These are phyloP conservation scores for Alternaria sp. DNA, from an alignment of 2,329 filamentous ascomycete species.

Conservation along the genomic window DNA sequence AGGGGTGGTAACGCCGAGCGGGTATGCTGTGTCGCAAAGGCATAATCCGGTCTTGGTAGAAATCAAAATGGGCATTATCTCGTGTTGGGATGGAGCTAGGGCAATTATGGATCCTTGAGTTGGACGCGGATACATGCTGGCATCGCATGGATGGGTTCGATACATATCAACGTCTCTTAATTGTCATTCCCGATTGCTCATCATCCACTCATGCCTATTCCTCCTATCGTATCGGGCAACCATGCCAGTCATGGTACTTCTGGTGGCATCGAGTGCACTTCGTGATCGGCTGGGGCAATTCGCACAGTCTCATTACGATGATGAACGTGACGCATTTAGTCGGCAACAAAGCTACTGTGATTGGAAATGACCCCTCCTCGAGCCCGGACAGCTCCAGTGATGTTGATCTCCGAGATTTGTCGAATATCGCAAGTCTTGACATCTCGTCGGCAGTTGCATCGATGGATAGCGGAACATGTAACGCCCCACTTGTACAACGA, in stretches of 20 bases:
- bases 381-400: neutral
- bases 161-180: neutral
- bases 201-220: neutral
- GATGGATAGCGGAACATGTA: neutral
- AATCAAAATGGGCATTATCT: neutral
- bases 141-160: neutral
- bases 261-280: neutral
- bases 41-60: neutral
- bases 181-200: neutral
- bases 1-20: conserved; percentile 2
- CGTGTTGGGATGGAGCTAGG: neutral
- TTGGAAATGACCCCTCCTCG: neutral
- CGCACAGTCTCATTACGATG: neutral
- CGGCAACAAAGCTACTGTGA: neutral
- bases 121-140: conserved; percentile 1
- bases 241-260: neutral
- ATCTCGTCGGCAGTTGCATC: conserved; percentile 19
- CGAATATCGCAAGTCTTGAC: conserved; percentile 14
- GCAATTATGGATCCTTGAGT: neutral
- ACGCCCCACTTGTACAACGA: conserved; percentile 11
- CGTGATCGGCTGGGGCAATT: neutral
- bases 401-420: neutral
- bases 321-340: neutral
- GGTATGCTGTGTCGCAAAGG: conserved; percentile 1
- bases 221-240: neutral